phyloP scores from a whole-genome alignment of 345 rosid species.

The Citrus sp. region DNA sequence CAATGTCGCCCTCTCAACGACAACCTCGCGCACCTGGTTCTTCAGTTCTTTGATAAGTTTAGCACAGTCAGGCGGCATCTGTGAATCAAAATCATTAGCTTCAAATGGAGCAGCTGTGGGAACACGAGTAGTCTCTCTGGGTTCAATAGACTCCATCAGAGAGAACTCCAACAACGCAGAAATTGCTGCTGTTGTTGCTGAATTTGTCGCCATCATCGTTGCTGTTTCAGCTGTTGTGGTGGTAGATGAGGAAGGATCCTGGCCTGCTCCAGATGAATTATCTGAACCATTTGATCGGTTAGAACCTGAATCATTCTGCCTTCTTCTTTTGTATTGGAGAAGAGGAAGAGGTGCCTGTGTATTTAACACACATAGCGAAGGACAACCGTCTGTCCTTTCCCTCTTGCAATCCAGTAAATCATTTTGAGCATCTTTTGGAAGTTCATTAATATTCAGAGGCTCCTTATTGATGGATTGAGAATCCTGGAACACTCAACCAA shows the following conservation, averaged over 20 bases:
- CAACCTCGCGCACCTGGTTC: constrained; percentile 60
- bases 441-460: constrained; percentile 28
- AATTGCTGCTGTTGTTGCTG: constrained; percentile 57
- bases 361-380: constrained; percentile 46
- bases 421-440: constrained; percentile 31
- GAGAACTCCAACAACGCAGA: constrained; percentile 84
- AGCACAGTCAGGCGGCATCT: constrained; percentile 46
- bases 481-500: constrained; percentile 33
- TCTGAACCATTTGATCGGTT: constrained; percentile 46
- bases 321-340: constrained; percentile 71
- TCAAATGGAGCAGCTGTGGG: constrained; percentile 23
- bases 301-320: constrained; percentile 44
- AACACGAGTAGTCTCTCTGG: constrained; percentile 27
- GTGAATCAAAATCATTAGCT: constrained; percentile 30
- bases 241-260: constrained; percentile 64
- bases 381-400: constrained; percentile 43
- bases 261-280: constrained; percentile 53
- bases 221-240: constrained; percentile 57
- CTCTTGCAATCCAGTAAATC: constrained; percentile 41
- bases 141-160: constrained; percentile 55
- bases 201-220: constrained; percentile 20
- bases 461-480: constrained; percentile 18
- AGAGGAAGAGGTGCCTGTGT: constrained; percentile 60
- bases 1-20: constrained; percentile 67
- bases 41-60: constrained; percentile 51